Evolutionary conservation across 2,329 filamentous ascomycete genomes (phyloP), one percentile per base, ranked within the genome.

Genomic region (Venturia pyrina): DNA sequence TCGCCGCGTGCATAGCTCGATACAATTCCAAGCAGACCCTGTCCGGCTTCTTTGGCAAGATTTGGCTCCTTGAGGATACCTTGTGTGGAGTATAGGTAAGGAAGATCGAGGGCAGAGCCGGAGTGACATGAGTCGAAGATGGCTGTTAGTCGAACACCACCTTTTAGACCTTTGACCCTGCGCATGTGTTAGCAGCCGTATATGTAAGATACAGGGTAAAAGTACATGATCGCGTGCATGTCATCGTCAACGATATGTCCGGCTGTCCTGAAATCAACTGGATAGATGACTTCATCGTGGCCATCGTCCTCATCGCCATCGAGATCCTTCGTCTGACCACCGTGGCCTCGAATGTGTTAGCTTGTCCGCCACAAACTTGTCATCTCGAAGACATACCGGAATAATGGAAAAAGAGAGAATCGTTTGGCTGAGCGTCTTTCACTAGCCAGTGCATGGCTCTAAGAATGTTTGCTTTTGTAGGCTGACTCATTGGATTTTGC

Each of bases 381-480:
- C 28, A 28, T 28, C 28, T 28, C 28, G 53, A 24, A 59, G 37
- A 15, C 53, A 37, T 59, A 59, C 53, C 53, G 48, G 93, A 96
- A 76, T 96, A 98, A 78, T 98, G 93, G 80, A 98, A 97, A 79
- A 98, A 98, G 7, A 98, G 83, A 5, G 93, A 96, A 75, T 98
- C 93, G 74, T 97, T 96, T 0, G 92, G 90, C 66, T 85, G 85
- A 5, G 93, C 93, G 73, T 96, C 93, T 78, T 96, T 96, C 66
- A 97, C 91, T 24, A 98, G 80, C 93, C 93, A 98, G 75, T 97
- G 93, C 93, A 98, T 98, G 40, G 93, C 93, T 64, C 93, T 86
- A 46, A 98, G 78, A 66, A 98, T 96, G 74, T 98, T 98, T 70
- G 91, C 89, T 77, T 97, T 97, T 5, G 92, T 96, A 10, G 93